Evolutionary conservation across 1,284 basidiomycete genomes (phyloP).

Genomic region (Grifola frondosa): DNA sequence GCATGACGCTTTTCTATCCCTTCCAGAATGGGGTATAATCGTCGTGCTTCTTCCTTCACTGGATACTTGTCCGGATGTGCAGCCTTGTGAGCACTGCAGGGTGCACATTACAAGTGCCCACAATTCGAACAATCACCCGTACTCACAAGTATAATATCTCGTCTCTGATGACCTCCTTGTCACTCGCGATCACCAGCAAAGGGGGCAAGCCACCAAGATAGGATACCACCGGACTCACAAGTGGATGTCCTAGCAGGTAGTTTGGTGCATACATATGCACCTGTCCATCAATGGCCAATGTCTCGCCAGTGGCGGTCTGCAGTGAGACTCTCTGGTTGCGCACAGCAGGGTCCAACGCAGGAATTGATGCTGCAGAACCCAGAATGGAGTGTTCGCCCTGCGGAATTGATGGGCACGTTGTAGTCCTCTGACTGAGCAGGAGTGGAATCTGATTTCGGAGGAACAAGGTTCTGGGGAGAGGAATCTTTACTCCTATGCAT

Average conservation of each 20-base stretch:
- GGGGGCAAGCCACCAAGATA: conserved; percentile 93
- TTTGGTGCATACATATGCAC: conserved; percentile 92
- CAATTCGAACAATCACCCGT: neutral
- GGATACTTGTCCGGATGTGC: conserved; percentile 80
- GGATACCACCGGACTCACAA: conserved; percentile 80
- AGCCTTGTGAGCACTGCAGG: conserved; percentile 84
- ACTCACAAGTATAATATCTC: conserved; percentile 87
- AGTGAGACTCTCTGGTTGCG: conserved; percentile 47
- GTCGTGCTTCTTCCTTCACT: conserved; percentile 56
- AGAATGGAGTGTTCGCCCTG: conserved; percentile 30
- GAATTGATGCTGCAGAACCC: conserved; percentile 47
- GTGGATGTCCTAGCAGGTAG: conserved; percentile 79
- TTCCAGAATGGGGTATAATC: conserved; percentile 64
- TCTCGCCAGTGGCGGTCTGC: conserved; percentile 47
- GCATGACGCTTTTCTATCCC: conserved; percentile 63
- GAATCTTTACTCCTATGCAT: conserved; percentile 37
- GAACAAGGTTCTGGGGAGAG: neutral
- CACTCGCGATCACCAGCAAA: conserved; percentile 81
- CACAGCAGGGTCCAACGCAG: conserved; percentile 29
- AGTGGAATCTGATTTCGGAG: no score
- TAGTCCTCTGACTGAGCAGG: no score
- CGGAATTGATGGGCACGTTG: conserved; percentile 2
- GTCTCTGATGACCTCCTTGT: conserved; percentile 91
- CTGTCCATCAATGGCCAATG: conserved; percentile 62
- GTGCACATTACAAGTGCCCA: neutral